phyloP scores from a whole-genome alignment of 2,329 filamentous ascomycete genomes.

The Fusarium beomiforme region DNA sequence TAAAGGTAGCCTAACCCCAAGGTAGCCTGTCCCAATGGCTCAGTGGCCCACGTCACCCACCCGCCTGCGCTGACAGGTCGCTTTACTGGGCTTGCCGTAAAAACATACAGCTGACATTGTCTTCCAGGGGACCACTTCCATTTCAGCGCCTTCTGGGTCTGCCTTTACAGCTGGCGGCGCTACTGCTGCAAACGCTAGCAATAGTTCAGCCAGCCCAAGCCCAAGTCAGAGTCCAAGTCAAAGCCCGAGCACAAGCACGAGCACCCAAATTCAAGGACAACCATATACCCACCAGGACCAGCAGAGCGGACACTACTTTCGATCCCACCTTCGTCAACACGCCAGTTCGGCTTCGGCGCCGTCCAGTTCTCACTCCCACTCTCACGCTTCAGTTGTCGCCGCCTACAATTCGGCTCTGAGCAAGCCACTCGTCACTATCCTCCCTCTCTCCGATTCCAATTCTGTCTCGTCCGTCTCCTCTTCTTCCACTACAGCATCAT shows the following conservation, averaged over 20 bases:
- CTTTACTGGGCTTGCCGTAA: conserved; percentile 5
- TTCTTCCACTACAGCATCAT: conserved; percentile 32
- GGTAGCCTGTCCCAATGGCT: conserved; percentile 23
- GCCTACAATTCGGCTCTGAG: conserved; percentile 38
- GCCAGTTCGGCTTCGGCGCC: conserved; percentile 29
- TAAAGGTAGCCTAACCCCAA: neutral
- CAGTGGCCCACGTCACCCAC: conserved; percentile 44
- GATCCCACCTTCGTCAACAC: conserved; percentile 36
- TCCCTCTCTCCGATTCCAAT: conserved; percentile 35
- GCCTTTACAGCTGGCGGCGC: neutral
- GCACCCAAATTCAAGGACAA: conserved; percentile 5
- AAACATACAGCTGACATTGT: conserved; percentile 21
- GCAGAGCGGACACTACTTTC: conserved; percentile 33
- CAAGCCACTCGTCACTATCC: conserved; percentile 34
- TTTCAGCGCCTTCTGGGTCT: conserved; percentile 12
- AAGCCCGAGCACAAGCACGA: neutral
- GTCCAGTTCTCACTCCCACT: neutral
- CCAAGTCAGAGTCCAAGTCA: neutral
- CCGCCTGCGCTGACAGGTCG: conserved; percentile 40
- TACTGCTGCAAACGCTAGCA: conserved; percentile 19
- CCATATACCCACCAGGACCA: conserved; percentile 4
- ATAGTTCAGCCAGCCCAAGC: neutral
- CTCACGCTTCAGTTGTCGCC: conserved; percentile 31
- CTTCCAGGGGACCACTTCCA: conserved; percentile 22
- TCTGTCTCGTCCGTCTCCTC: conserved; percentile 31